Conservation (phyloP, 1,284 basidiomycete species). For the Trametes sp. region DNA sequence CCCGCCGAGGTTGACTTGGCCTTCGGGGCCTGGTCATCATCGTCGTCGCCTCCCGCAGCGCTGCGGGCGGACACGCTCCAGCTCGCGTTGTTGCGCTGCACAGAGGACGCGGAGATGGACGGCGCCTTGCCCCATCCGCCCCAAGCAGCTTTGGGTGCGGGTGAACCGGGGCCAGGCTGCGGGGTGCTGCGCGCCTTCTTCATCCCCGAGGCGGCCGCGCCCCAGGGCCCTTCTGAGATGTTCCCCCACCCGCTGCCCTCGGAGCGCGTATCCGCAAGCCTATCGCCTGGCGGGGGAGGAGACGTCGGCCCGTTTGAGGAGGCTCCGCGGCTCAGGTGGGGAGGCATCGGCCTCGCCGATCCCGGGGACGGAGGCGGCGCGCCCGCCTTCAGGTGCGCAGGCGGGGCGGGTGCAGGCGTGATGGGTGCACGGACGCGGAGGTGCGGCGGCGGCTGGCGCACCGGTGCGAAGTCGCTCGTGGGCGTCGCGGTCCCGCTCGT, state of each 20-base stretch:
- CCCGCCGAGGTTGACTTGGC: background rate
- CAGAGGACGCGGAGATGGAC: slow-evolving; percentile 25
- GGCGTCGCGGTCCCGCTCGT: background rate
- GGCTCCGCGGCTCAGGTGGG: background rate
- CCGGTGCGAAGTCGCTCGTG: background rate
- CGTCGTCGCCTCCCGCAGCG: background rate
- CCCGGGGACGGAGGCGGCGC: slow-evolving; percentile 10
- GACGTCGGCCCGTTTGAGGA: background rate
- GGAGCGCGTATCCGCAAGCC: slow-evolving; percentile 16
- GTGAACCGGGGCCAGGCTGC: background rate
- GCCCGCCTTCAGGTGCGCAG: slow-evolving; percentile 17
- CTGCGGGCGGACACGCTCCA: slow-evolving; percentile 22
- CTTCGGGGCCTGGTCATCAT: background rate
- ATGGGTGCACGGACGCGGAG: slow-evolving; percentile 14
- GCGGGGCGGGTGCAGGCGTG: background rate
- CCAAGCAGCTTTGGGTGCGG: background rate
- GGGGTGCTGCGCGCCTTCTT: background rate
- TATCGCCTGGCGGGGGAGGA: background rate
- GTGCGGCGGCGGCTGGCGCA: slow-evolving; percentile 13
- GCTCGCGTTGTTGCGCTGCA: slow-evolving; percentile 27
- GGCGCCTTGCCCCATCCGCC: slow-evolving; percentile 25
- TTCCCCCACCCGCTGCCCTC: slow-evolving; percentile 16
- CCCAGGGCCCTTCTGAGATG: slow-evolving; percentile 16
- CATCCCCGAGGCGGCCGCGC: background rate
- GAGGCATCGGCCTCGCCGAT: background rate